A percentile compares a stretch with the other conserved stretches of the same genome.
phyloP scores from a whole-genome alignment of 495 filamentous ascomycete species.

The Collariella sp. region DNA sequence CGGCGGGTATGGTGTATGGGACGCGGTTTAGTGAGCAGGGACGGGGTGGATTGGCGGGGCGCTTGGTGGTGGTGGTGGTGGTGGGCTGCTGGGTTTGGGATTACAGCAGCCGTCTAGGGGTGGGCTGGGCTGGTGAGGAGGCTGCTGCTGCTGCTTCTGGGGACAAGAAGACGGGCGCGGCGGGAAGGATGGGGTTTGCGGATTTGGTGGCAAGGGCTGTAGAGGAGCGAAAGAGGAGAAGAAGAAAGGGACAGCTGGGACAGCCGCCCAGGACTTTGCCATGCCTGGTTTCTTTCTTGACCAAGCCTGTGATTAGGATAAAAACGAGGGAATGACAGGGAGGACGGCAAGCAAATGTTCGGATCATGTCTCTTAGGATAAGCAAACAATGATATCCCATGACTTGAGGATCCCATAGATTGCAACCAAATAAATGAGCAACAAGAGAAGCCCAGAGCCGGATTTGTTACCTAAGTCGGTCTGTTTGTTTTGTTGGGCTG shows the following conservation, averaged over 20 bases:
- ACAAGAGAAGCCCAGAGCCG: too few species aligned
- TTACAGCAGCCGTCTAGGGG: background rate
- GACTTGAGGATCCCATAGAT: too few species aligned
- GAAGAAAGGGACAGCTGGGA: background rate
- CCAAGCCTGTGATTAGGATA: too few species aligned
- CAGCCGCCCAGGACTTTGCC: too few species aligned
- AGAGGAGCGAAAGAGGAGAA: background rate
- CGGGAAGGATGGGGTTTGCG: conserved; percentile 9
- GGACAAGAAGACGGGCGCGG: too few species aligned
- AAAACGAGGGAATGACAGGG: background rate
- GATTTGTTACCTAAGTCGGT: too few species aligned
- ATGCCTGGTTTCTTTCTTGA: too few species aligned
- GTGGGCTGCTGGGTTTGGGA: background rate
- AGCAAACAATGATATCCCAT: too few species aligned
- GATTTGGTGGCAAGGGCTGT: conserved; percentile 16
- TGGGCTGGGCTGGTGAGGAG: background rate
- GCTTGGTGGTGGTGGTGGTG: background rate
- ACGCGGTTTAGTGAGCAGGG: background rate
- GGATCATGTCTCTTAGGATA: too few species aligned
- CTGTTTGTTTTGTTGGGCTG: background rate
- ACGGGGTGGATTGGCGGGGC: background rate
- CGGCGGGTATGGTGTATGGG: background rate
- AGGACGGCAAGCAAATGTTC: too few species aligned
- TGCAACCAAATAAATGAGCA: too few species aligned
- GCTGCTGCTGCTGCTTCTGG: background rate